Base-by-base conservation (phyloP, 2,329 filamentous ascomycete genomes). In the Fusarium illudens region DNA sequence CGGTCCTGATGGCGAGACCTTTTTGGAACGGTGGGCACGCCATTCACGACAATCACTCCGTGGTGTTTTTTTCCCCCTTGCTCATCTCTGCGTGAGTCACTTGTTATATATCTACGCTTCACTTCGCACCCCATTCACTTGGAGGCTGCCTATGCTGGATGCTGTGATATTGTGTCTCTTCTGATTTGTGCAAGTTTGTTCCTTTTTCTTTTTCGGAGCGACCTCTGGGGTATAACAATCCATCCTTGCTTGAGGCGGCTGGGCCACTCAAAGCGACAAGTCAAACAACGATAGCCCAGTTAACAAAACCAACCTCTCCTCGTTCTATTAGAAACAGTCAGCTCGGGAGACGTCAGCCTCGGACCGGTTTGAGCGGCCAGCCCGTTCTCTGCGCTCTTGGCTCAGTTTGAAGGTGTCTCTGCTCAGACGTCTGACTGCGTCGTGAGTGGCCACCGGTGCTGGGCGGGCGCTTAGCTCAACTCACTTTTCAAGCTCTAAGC, bases 71-170 rank as follows among this genome's bases (percentile, higher is more conserved):
- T 27, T 8, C 39, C 68, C 71, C 72, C 70, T 72, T 73, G 70
- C 62, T 34, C 57, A 44, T 64, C 8, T 65, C 49, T 71, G 60
- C 37, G 59, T 67, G 72, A 74, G 64, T 74, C 72, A 75, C 67
- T 44, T 44, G 39, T 44, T 62, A 65, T 71, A 70, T 71, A 71
- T 71, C 62, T 66, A 54, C 48, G 44, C 48, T 49, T 62, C 53
- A 58, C 57, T 55, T 44, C 58, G 65, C 60, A 65, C 62, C 67
- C 70, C 73, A 75, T 72, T 75, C 62, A 68, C 57, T 75, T 76
- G 72, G 73, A 32, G 64, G 69, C 50, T 65, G 63, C 51, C 52
- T 50, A 52, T 51, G 46, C n/a, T 62, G 48, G 58, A 65, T 55
- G 61, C 59, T 55, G 61, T 73, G 62, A 62, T 62, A 58, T 63